A percentile compares a stretch with the other conserved stretches of the same genome.
Conservation (phyloP, 208 protist species). For the Trypanosoma platydactyli region DNA sequence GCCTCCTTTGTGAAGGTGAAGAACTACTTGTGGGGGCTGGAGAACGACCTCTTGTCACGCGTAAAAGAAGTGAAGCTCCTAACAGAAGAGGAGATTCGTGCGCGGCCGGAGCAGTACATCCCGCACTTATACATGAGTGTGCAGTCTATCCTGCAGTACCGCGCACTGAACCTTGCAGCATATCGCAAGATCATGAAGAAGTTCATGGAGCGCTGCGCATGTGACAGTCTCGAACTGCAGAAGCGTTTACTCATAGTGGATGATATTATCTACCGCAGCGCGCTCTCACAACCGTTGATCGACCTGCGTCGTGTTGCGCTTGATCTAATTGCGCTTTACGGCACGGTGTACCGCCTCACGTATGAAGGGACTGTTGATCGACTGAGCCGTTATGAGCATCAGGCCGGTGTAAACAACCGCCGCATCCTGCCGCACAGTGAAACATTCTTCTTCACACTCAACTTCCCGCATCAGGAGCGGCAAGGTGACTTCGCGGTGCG, state of each 20-base stretch:
- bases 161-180: conserved; percentile 65
- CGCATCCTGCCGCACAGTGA: conserved; percentile 74
- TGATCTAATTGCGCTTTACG: conserved; percentile 72
- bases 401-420: conserved; percentile 46
- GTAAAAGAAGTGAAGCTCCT: conserved; percentile 48
- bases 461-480: conserved; percentile 59
- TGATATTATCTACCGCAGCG: conserved; percentile 45
- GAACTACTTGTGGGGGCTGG: conserved; percentile 47
- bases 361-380: conserved; percentile 58
- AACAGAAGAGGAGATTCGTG: conserved; percentile 62
- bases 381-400: conserved; percentile 50
- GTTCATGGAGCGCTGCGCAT: conserved; percentile 75
- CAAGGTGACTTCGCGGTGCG: conserved; percentile 67
- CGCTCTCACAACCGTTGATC: conserved; percentile 50
- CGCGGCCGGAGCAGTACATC: conserved; percentile 48
- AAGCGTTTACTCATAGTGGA: conserved; percentile 49
- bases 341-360: conserved; percentile 64
- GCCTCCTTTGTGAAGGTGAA: conserved; percentile 64
- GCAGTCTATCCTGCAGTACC: conserved; percentile 66
- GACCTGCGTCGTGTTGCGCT: conserved; percentile 61
- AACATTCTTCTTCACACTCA: conserved; percentile 80
- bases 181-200: conserved; percentile 83
- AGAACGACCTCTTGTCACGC: conserved; percentile 38
- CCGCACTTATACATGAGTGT: conserved; percentile 66
- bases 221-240: conserved; percentile 71